phyloP scores from a whole-genome alignment of 345 rosid genomes.

The Murraya koenigii region DNA sequence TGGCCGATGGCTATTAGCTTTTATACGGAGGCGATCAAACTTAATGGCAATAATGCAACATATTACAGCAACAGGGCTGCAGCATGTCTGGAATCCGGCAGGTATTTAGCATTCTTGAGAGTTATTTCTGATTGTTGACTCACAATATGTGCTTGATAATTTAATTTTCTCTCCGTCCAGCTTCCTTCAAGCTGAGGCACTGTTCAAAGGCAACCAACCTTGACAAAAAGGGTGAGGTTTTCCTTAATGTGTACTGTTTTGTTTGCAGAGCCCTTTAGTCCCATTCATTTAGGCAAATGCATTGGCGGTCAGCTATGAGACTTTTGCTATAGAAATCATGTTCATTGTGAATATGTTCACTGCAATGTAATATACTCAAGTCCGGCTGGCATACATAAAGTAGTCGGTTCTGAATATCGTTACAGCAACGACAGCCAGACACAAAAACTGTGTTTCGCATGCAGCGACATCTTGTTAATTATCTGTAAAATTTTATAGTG shows the following conservation, averaged over 20 bases:
- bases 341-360: neutral
- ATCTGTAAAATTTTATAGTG: neutral
- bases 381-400: neutral
- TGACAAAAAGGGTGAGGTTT: conserved; percentile 80
- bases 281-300: neutral
- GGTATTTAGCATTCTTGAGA: conserved; percentile 40
- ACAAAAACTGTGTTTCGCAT: neutral
- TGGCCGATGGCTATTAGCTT: conserved; percentile 80
- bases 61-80: conserved; percentile 96
- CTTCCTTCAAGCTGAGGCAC: conserved; percentile 82
- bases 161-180: conserved; percentile 35
- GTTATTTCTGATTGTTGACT: neutral
- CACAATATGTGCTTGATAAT: conserved; percentile 9
- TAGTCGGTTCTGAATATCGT: neutral
- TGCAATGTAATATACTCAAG: no score
- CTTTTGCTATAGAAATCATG: neutral
- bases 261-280: neutral
- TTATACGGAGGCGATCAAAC: conserved; percentile 87
- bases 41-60: conserved; percentile 72
- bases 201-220: conserved; percentile 74
- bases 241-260: neutral
- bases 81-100: conserved; percentile 74
- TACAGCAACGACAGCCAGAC: neutral
- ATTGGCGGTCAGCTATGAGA: neutral
- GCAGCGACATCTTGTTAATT: neutral